Base-by-base conservation (phyloP, 306 rosid species). In the Castanea sativa region DNA sequence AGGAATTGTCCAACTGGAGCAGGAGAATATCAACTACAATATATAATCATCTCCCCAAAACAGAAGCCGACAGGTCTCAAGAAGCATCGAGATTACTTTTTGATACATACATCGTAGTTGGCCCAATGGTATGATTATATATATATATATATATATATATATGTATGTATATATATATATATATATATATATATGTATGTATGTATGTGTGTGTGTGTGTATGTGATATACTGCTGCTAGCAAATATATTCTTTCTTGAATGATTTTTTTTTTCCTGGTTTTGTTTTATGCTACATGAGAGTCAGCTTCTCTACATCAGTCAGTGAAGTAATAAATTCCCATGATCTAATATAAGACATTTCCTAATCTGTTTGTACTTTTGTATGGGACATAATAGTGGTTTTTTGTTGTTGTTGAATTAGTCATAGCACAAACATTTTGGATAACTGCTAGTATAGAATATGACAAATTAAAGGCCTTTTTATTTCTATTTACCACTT, bases 371-470 rank as follows among this genome's bases (percentile, higher is more conserved):
- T 69, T 58, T 73, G 63, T 73, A 61, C 76, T 63, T 51, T 51
- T 78, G 68, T 19, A 57, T 76, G n/a, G 64, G 64, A 27, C 25
- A 32, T 55, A 3, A 2, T 55, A 19, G 61, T 55, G 23, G 68
- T 56, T 53, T 76, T 76, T 72, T 79, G 29, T 58, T 45, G 32
- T 4, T 23, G 33, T 58, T 45, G 32, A 13, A 41, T 69, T 56
- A 33, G 55, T 67, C 78, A 51, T 61, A 70, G 74, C 6, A 69
- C 53, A 70, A 65, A 64, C 82, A 83, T 79, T 79, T 35, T 69
- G 78, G 79, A 71, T 80, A 70, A 79, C 83, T 87, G 73, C 73
- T 73, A 72, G 83, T 79, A 83, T 73, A 84, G 82, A 84, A 84
- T 86, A 71, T 82, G 61, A 74, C 76, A 79, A 84, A 41, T 8